Evolutionary conservation across 2,329 filamentous ascomycete species (phyloP), one percentile per base, ranked within the genome.

Genomic region (Botrytis cinerea): DNA sequence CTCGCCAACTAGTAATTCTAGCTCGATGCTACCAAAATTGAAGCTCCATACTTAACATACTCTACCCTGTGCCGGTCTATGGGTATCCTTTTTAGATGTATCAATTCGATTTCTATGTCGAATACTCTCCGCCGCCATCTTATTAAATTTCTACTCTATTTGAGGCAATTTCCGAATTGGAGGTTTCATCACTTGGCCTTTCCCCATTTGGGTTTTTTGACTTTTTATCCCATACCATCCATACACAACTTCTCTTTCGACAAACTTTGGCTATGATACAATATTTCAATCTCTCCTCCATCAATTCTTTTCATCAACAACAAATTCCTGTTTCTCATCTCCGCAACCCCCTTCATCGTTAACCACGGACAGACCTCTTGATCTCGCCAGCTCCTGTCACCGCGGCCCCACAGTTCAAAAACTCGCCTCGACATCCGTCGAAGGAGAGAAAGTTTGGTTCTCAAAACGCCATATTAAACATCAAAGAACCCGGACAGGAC

Each of bases 121-220:
- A 54, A 54, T 43, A 14, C 25, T 54, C 64, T 54, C 46, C 35
- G 22, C 18, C 46, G n/a, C 12, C 16, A 54, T 54, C 46, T 40
- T 6, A 40, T 28, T 40, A 54, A 20, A 28, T 28, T 40, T 35
- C 64, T 68, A 20, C 2, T 54, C 43, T 54, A 16, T n/a, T 54
- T 22, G 18, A 68, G 12, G 64, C 64, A 68, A 68, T 54, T 68
- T 68, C 64, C 64, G 46, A 40, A 68, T 54, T 22, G 64, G 46
- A n/a, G 8, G 22, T 7, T 68, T 38, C 20, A 68, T 54, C 64
- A 40, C 38, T 38, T 68, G 64, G 22, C 32, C 66, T 68, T 43
- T 68, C 35, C 48, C 35, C 35, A 54, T 40, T 28, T 43, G 16
- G 12, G n/a, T n/a, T 54, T 54, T 54, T n/a, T 54, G 6, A 43